Base-by-base conservation (phyloP, 2,329 filamentous ascomycete genomes). In the Coniochaeta hoffmannii region DNA sequence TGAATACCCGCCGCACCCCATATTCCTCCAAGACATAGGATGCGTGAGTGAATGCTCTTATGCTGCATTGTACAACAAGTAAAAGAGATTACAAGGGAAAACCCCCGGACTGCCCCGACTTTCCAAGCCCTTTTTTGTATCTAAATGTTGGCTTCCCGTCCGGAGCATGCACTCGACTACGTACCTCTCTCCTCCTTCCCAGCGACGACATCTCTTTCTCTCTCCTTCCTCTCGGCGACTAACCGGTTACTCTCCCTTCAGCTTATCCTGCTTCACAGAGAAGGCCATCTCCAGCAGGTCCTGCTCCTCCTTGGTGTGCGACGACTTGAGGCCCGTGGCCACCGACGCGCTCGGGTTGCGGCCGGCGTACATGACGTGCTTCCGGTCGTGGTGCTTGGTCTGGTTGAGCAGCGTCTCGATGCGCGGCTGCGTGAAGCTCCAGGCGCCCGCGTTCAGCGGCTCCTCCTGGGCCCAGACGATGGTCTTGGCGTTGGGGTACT, bases 381-480 rank as follows among this genome's bases (percentile, higher is more conserved):
- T 92, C 69, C 89, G 86, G 75, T 95, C 86, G 77, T 97, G 93
- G 76, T 96, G 80, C 76, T 95, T 76, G 0, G 94, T 97, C 70
- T 95, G 74, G 78, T 97, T 97, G 62, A 99, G 81, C 62, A 99
- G 76, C 9, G 93, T 99, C 83, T 99, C 94, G 61, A 99, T 91
- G 68, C 94, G 88, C 31, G 94, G 94, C 76, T 99, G 94, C n/a
- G 87, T 89, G 76, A 94, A 97, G 69, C 85, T 91, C 94, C 94
- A 99, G 50, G 90, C 90, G 72, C 94, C 94, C 9, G 94, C 94
- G 71, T 99, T 99, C 58, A 99, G 83, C 31, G 94, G 94, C 79
- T 99, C 94, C 73, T 99, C 94, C 76, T 99, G 94, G 64, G 85
- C 87, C 92, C 92, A 99, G 60, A 99, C 91, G 63, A 99, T 91